Percentiles rank a stretch among this genome's conserved stretches.
Evolutionary conservation across 169 alveolate genomes (phyloP).

Genomic region (Cryptosporidium ryanae): DNA sequence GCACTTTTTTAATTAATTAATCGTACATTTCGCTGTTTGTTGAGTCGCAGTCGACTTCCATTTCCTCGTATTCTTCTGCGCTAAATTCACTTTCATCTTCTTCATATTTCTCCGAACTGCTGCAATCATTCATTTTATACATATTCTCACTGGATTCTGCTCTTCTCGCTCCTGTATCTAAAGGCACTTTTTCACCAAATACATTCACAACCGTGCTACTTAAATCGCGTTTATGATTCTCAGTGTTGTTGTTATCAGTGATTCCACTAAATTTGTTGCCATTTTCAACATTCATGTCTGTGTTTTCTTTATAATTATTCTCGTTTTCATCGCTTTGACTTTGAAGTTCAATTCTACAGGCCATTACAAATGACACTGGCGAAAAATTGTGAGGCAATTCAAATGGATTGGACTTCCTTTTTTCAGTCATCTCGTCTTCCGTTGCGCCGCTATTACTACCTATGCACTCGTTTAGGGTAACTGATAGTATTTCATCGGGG

Average conservation of each 20-base stretch:
- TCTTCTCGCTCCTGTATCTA: neutral
- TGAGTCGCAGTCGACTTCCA: constrained; percentile 26
- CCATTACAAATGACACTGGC: constrained; percentile 74
- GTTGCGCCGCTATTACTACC: neutral
- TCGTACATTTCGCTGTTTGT: constrained; percentile 37
- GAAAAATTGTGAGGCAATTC: constrained; percentile 49
- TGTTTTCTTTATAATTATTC: neutral
- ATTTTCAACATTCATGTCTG: neutral
- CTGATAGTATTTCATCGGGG: constrained; percentile 61
- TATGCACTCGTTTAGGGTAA: constrained; percentile 42
- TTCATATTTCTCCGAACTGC: neutral
- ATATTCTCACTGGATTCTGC: neutral
- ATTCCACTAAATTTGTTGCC: neutral
- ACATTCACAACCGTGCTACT: constrained; percentile 41
- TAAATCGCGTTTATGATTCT: neutral
- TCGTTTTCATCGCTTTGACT: constrained; percentile 11
- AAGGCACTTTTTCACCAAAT: constrained; percentile 11
- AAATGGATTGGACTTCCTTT: constrained; percentile 9
- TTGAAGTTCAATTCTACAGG: constrained; percentile 62
- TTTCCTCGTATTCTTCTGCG: neutral
- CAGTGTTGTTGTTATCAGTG: neutral
- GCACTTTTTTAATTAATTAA: too few species aligned
- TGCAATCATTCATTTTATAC: neutral
- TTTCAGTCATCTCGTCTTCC: neutral
- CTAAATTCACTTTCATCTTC: constrained; percentile 35